Evolutionary conservation across 1,284 basidiomycete species (phyloP), one percentile per base, ranked within the genome.

Genomic region (Papiliotrema laurentii): DNA sequence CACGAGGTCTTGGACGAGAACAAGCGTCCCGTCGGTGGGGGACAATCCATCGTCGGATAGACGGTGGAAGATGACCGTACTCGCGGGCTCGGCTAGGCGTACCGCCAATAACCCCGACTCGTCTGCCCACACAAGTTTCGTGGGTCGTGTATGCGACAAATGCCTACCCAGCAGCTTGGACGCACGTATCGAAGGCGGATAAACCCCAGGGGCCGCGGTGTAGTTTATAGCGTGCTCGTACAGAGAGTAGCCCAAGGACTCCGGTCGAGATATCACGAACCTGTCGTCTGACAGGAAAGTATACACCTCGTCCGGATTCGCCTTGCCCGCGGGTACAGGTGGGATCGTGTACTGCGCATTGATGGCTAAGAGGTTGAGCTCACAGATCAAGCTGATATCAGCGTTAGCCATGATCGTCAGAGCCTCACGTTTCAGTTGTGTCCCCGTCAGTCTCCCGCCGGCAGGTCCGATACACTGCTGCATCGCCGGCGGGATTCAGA

Each of bases 281-380:
- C 38, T 48, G 33, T 50, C 26, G 31, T 60, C 55, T 18, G 48
- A 35, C 5, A 60, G 14, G 25, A 57, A 60, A 0, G 50, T 45
- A 44, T 57, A 57, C n/a, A 55, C 10, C 10, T 52, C 44, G 3
- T 37, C n/a, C 4, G 39, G 36, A 30, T 26, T 13, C 9, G 58
- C 45, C 9, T 45, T 31, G 21, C 49, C 53, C 33, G 52, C 36
- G 2, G 24, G 18, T 2, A 47, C 45, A 4, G 53, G 43, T 1
- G 58, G 53, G 5, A 55, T 33, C 2, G 50, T 51, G 39, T 45
- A 60, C 21, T 60, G 58, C 3, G 55, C 55, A 30, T 60, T 60
- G 43, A 60, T 57, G 19, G 58, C 58, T 13, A 60, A 51, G 2
- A 57, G 43, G 24, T 57, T 50, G 7, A 60, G 50, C 13, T 56